These are phyloP conservation scores for Alternaria infectoria DNA, from an alignment of 2,329 filamentous ascomycete genomes.

Conservation along the genomic window DNA sequence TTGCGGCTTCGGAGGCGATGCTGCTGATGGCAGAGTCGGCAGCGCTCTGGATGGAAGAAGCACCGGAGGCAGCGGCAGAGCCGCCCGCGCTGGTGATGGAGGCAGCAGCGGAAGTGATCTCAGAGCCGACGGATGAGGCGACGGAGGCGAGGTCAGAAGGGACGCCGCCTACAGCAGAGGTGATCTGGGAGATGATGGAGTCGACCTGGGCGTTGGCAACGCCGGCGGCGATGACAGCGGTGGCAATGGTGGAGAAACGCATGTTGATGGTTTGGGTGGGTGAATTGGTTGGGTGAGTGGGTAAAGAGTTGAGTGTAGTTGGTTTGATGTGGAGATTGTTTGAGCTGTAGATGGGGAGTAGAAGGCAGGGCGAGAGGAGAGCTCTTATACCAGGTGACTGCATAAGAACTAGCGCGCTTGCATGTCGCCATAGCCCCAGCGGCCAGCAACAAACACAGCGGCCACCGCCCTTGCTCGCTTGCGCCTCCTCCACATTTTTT, in stretches of 20 bases:
- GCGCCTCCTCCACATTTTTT: constrained; percentile 29
- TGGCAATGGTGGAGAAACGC: constrained; percentile 45
- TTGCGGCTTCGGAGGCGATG: not conserved
- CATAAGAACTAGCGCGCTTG: constrained; percentile 12
- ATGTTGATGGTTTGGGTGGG: constrained; percentile 31
- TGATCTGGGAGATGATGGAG: constrained; percentile 24
- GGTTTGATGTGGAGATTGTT: constrained; percentile 19
- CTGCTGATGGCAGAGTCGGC: constrained; percentile 23
- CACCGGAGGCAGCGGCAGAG: constrained; percentile 12
- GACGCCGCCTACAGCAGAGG: constrained; percentile 19
- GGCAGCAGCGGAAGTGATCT: constrained; percentile 11
- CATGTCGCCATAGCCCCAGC: constrained; percentile 7
- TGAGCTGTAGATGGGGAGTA: constrained; percentile 9
- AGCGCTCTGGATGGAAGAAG: constrained; percentile 20
- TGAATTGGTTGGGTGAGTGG: not conserved
- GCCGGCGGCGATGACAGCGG: constrained; percentile 35
- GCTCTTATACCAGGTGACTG: constrained; percentile 25
- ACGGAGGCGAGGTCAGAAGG: constrained; percentile 17
- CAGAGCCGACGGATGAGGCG: constrained; percentile 17
- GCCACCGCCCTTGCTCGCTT: constrained; percentile 18
- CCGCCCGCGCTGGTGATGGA: constrained; percentile 13
- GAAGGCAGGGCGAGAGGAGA: constrained; percentile 18
- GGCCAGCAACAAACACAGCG: constrained; percentile 32
- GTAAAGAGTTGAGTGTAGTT: constrained; percentile 8
- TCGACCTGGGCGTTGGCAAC: constrained; percentile 38